Conservation (phyloP, 2,329 filamentous ascomycete genomes). For the Metarhizium humberi region DNA sequence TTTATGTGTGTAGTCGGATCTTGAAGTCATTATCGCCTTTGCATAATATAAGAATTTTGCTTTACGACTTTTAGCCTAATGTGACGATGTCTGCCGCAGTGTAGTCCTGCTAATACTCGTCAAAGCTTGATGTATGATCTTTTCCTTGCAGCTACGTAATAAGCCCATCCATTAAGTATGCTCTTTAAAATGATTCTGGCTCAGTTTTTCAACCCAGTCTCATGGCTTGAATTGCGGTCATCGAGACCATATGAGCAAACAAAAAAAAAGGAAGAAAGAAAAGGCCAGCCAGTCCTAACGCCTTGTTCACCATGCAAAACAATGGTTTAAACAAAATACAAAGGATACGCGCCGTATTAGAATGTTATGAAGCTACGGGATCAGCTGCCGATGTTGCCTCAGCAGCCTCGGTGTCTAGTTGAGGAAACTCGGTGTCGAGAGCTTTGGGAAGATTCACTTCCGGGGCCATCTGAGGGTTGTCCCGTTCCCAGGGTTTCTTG, state of each 20-base stretch:
- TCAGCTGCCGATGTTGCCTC: neutral
- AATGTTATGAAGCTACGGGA: neutral
- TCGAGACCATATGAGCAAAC: neutral
- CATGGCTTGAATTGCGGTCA: neutral
- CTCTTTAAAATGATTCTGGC: neutral
- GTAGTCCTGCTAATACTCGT: neutral
- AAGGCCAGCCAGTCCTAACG: neutral
- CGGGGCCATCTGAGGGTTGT: constrained; percentile 15
- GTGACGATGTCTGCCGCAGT: neutral
- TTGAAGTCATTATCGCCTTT: constrained; percentile 10
- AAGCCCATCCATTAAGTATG: neutral
- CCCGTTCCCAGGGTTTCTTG: constrained; percentile 71
- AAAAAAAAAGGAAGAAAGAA: neutral
- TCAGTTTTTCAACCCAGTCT: neutral
- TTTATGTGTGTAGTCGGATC: constrained; percentile 5
- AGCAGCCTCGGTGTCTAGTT: constrained; percentile 19
- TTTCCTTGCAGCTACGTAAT: neutral
- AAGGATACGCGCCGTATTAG: neutral
- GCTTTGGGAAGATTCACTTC: constrained; percentile 14
- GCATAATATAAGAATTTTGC: constrained; percentile 11
- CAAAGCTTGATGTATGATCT: neutral
- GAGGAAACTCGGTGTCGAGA: constrained; percentile 26
- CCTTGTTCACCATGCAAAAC: neutral
- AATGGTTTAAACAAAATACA: neutral
- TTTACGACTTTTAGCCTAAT: neutral